A percentile compares a stretch with the other conserved stretches of the same genome.
These are phyloP conservation scores for Ambispora gerdemannii DNA, from an alignment of 192 early-diverging fungal genomes.

Conservation along the genomic window DNA sequence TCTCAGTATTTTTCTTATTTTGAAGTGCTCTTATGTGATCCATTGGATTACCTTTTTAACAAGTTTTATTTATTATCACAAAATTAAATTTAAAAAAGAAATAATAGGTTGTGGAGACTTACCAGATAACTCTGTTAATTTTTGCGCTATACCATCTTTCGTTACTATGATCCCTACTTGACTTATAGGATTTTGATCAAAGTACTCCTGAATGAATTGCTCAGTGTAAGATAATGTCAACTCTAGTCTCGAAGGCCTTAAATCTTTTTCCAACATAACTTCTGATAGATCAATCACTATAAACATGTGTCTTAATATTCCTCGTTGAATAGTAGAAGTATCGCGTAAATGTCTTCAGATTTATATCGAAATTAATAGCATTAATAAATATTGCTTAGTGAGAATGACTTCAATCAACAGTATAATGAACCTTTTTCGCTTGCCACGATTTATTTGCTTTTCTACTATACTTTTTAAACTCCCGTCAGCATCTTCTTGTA, in stretches of 20 bases:
- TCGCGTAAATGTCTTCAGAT: constrained; percentile 52
- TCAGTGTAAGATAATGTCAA: constrained; percentile 62
- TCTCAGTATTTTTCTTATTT: constrained; percentile 62
- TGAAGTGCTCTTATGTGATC: constrained; percentile 75
- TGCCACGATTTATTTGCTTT: constrained; percentile 68
- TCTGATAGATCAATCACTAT: constrained; percentile 81
- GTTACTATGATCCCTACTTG: constrained; percentile 82
- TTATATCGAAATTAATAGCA: neutral
- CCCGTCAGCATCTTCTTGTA: constrained; percentile 85
- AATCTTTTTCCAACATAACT: constrained; percentile 81
- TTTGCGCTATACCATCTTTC: constrained; percentile 82
- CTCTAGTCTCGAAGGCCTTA: constrained; percentile 78
- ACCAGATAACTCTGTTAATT: constrained; percentile 80
- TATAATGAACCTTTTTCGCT: constrained; percentile 56
- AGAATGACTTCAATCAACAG: too few species aligned
- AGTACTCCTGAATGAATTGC: constrained; percentile 82
- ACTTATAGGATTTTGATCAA: constrained; percentile 94
- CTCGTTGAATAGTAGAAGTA: constrained; percentile 69
- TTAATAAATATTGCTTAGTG: neutral
- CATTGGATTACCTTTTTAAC: constrained; percentile 62
- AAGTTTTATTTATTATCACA: neutral
- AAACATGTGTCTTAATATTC: constrained; percentile 81
- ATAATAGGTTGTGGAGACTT: neutral
- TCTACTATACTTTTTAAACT: constrained; percentile 72
- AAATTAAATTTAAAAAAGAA: neutral